Evolutionary conservation across 164 flowering plant species (phyloP), one percentile per base, ranked within the genome.

Genomic region (Umbellularia californica): DNA sequence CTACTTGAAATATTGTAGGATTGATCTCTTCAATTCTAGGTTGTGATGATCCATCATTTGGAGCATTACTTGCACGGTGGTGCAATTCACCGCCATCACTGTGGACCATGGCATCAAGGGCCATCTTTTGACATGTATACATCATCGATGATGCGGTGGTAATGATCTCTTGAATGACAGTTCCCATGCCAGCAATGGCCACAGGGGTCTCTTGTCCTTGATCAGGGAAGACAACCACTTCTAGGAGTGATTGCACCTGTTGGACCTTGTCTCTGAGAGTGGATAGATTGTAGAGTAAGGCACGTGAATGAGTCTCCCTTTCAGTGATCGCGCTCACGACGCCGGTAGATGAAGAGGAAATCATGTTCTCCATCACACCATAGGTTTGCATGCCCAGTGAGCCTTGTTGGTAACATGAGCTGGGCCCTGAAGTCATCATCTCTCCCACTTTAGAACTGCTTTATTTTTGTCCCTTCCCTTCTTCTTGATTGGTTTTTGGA

Each of bases 141-240:
- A 90, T 79, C 88, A 92, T 77, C 0, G 94, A 88, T 7, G 97
- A 88, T 0, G 97, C 90, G 2, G 90, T 81, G 0, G 78, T 79
- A 3, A 88, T 81, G 12, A 90, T 82, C 41, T 89, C 95, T 82
- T 90, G 91, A 67, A 90, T 78, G 20, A 84, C 70, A 9, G 84
- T 80, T 25, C 79, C 76, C 76, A 89, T 79, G 73, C 79, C 81
- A 64, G 82, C 82, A n/a, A 84, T 71, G 47, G 88, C 77, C 0
- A 79, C 66, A 58, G 87, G 75, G 72, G 79, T 82, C 2, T 77
- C 81, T 14, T 76, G 80, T 50, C 28, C 64, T 41, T 81, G 85
- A 78, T 79, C 66, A 0, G 80, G 75, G 2, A 84, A 58, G 51
- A 83, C 28, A 4, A 88, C 72, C 60, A 85, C 28, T 75, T 71